A percentile compares a stretch with the other conserved stretches of the same genome.
Evolutionary conservation across 768 basidiomycete genomes (phyloP).

Genomic region (Psilocybe cubensis): DNA sequence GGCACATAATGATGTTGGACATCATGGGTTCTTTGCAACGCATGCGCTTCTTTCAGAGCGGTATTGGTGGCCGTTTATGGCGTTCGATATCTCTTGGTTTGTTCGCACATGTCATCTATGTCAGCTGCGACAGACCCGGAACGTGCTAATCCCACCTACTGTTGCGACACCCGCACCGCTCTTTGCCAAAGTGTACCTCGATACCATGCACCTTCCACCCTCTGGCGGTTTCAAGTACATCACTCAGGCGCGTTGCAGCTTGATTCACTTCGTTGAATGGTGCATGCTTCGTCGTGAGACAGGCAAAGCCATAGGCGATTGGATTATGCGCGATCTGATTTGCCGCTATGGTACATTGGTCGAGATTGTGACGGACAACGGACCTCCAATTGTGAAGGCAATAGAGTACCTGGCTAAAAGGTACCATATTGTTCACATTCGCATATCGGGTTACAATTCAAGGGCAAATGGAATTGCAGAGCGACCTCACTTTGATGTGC

Average conservation of each 20-base stretch:
- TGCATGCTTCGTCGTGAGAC: not conserved
- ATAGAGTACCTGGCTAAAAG: slow-evolving; percentile 29
- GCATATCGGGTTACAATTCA: slow-evolving; percentile 21
- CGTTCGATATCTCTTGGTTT: slow-evolving; percentile 35
- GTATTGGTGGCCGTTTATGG: slow-evolving; percentile 38
- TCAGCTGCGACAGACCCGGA: slow-evolving; percentile 25
- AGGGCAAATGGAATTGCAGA: slow-evolving; percentile 24
- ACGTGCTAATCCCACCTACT: slow-evolving; percentile 30
- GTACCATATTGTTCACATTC: slow-evolving; percentile 20
- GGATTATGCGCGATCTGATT: not conserved
- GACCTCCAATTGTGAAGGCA: slow-evolving; percentile 13
- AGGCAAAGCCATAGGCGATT: not conserved
- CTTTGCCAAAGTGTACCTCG: slow-evolving; percentile 32
- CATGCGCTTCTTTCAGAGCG: slow-evolving; percentile 16
- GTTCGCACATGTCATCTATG: slow-evolving; percentile 35
- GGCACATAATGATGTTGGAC: slow-evolving; percentile 27
- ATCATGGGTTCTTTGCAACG: slow-evolving; percentile 25
- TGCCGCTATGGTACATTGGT: slow-evolving; percentile 28
- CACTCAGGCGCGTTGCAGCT: slow-evolving; percentile 32
- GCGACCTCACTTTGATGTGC: slow-evolving; percentile 27
- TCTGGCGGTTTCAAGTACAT: slow-evolving; percentile 34
- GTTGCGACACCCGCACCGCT: slow-evolving; percentile 25
- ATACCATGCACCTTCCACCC: slow-evolving; percentile 41
- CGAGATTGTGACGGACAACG: slow-evolving; percentile 45
- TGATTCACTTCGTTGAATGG: slow-evolving; percentile 4